Evolutionary conservation across 2,329 filamentous ascomycete genomes (phyloP).

Genomic region (Akanthomyces lecanii): DNA sequence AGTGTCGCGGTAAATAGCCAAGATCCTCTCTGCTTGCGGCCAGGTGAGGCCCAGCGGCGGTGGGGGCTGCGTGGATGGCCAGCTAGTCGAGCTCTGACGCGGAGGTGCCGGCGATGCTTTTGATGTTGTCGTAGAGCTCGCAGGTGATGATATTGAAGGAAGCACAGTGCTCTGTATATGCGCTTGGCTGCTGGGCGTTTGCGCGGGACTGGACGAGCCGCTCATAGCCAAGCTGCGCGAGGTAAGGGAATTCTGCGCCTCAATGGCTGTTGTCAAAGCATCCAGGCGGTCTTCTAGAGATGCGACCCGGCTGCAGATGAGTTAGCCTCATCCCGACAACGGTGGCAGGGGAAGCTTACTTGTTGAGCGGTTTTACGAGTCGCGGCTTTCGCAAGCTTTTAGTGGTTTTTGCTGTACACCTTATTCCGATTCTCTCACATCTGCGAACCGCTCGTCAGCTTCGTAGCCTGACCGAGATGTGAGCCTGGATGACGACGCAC

Average conservation of each 20-base stretch:
- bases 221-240: constrained; percentile 6
- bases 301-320: constrained; percentile 23
- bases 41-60: constrained; percentile 37
- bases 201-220: background rate
- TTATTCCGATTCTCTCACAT: constrained; percentile 27
- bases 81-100: constrained; percentile 9
- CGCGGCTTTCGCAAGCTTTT: constrained; percentile 30
- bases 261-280: constrained; percentile 18
- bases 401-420: constrained; percentile 28
- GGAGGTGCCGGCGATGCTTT: constrained; percentile 7
- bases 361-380: constrained; percentile 26
- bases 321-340: background rate
- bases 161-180: background rate
- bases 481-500: constrained; percentile 15
- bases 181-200: background rate
- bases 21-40: constrained; percentile 33
- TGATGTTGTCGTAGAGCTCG: constrained; percentile 11
- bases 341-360: constrained; percentile 20
- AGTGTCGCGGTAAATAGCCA: constrained; percentile 31
- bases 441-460: constrained; percentile 17
- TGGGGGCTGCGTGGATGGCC: background rate
- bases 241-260: constrained; percentile 15
- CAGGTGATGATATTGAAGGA: constrained; percentile 15
- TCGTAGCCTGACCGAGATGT: background rate
- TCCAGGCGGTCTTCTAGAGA: constrained; percentile 25